Evolutionary conservation across 1,139 yeast genomes (phyloP).

Genomic region (Kluyveromyces marxianus): DNA sequence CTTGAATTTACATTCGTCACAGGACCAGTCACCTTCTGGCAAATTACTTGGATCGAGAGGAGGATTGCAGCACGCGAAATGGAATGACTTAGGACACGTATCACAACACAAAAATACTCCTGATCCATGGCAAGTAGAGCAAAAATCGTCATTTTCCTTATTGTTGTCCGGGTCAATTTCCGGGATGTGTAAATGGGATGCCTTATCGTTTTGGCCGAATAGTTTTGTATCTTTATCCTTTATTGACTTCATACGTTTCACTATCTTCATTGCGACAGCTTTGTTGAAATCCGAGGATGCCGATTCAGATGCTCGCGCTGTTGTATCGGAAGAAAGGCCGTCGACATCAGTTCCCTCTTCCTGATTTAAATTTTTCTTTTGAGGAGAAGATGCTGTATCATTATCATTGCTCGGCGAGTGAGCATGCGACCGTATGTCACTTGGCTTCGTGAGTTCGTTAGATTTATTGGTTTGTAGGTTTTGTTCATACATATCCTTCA

Average conservation of each 20-base stretch:
- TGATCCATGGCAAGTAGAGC: conserved; percentile 79
- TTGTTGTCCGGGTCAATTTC: conserved; percentile 13
- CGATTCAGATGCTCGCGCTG: conserved; percentile 4
- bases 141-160: conserved; percentile 72
- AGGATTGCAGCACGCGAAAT: conserved; percentile 85
- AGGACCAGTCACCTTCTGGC: conserved; percentile 89
- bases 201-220: conserved; percentile 23
- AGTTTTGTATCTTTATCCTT: conserved; percentile 19
- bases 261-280: neutral
- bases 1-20: conserved; percentile 58
- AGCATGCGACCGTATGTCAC: conserved; percentile 15
- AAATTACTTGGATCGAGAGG: conserved; percentile 67
- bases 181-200: conserved; percentile 12
- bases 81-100: conserved; percentile 85
- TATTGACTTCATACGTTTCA: conserved; percentile 18
- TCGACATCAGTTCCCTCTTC: too few relatives aligned
- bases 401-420: neutral
- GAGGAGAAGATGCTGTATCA: neutral
- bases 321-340: too few relatives aligned
- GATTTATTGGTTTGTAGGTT: conserved; percentile 18
- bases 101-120: conserved; percentile 93
- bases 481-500: conserved; percentile 11
- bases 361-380: too few relatives aligned
- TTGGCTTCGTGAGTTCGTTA: conserved; percentile 15
- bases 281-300: conserved; percentile 1